Base-by-base conservation (phyloP, 768 basidiomycete genomes). In the Leucogyrophana mollusca region DNA sequence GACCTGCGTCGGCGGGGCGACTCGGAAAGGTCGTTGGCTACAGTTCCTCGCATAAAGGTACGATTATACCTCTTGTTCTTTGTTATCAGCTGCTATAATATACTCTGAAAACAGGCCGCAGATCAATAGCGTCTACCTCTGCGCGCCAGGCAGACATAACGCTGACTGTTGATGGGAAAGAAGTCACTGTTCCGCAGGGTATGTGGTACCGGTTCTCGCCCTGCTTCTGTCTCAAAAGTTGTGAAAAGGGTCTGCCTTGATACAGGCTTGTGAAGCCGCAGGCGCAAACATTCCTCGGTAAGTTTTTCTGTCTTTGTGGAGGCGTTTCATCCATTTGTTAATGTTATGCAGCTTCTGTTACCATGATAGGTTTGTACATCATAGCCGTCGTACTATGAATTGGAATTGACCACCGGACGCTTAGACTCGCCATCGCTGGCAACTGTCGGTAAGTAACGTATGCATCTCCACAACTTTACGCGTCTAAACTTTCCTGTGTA, bases 151-250 rank as follows among this genome's bases (percentile, higher is more conserved):
- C 86, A 36, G 88, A 92, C 55, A 86, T 97, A 56, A 95, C 93
- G 24, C 72, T 98, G 23, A 95, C 94, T 2, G 86, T 98, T 34
- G 94, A 99, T 67, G 95, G 95, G 53, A 96, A 94, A 70, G 88
- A 94, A 72, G 94, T 99, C 17, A 94, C 92, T 2, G 94, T 99
- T 30, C 93, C 93, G 21, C 93, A 95, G 74, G 95, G 94, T 90
- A 48, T 46, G 84, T 70, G 37, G n/a, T n/a, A n/a, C n/a, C n/a
- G n/a, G n/a, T 50, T 40, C n/a, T 25, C 34, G 37, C 37, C 37
- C 14, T n/a, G 21, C 34, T 9, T 49, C 25, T n/a, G 24, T 32
- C 47, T 50, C 52, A 57, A 41, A 35, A 25, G 34, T 11, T 18
- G 49, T 24, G 7, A 23, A 35, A 47, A 92, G 90, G 91, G 45